Conservation (phyloP, 164 flowering plant species). For the Vitis rupestris region DNA sequence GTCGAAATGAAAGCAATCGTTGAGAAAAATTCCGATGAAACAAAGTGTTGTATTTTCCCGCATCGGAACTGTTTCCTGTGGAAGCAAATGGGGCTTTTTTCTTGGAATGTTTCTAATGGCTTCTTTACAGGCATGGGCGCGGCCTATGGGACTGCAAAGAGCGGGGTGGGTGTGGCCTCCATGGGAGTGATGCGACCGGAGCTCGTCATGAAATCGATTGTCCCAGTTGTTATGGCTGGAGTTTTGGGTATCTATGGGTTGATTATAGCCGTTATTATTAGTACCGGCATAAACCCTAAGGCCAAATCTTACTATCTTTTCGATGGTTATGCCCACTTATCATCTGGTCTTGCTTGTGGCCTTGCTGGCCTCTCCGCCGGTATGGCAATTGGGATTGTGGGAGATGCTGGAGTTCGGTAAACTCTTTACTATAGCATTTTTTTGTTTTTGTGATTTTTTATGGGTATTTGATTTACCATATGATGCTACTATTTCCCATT, state of each 20-base stretch:
- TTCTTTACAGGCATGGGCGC: slow-evolving; percentile 48
- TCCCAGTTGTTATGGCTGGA: slow-evolving; percentile 66
- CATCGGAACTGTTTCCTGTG: neutral
- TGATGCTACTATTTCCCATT: neutral
- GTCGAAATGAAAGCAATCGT: too few species aligned
- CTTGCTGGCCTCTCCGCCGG: slow-evolving; percentile 65
- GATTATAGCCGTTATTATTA: slow-evolving; percentile 33
- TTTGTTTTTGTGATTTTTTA: neutral
- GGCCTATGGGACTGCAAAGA: slow-evolving; percentile 54
- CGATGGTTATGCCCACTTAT: slow-evolving; percentile 38
- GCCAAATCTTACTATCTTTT: slow-evolving; percentile 44
- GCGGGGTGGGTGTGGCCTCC: slow-evolving; percentile 61
- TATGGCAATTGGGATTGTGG: slow-evolving; percentile 58
- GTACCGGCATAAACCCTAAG: slow-evolving; percentile 51
- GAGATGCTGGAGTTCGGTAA: slow-evolving; percentile 31
- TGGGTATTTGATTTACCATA: neutral
- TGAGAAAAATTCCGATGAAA: too few species aligned
- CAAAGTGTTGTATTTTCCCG: neutral
- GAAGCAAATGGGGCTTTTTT: neutral
- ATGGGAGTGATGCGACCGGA: slow-evolving; percentile 70
- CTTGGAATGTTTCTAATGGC: neutral
- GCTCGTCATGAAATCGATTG: slow-evolving; percentile 61
- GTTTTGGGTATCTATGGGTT: slow-evolving; percentile 51
- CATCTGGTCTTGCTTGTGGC: slow-evolving; percentile 60
- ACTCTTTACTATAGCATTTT: neutral